Conservation (phyloP, 2,329 filamentous ascomycete species). For the Periconia macrospinosa region DNA sequence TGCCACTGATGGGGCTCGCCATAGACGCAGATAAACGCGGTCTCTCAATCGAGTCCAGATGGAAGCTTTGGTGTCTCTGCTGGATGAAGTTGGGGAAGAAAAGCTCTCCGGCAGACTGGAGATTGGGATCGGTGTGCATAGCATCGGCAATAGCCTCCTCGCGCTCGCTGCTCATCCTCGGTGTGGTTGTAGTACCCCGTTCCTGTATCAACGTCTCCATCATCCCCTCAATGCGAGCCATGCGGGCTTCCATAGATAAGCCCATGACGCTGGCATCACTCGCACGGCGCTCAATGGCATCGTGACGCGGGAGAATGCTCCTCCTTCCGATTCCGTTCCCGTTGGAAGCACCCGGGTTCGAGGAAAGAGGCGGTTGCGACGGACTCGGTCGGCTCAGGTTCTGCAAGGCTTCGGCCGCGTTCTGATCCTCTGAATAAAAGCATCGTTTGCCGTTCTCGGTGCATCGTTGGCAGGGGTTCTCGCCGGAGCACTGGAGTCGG, state of each 20-base stretch:
- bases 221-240: slow-evolving; percentile 39
- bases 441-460: slow-evolving; percentile 37
- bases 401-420: slow-evolving; percentile 40
- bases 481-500: slow-evolving; percentile 31
- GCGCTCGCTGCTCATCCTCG: slow-evolving; percentile 29
- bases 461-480: slow-evolving; percentile 40
- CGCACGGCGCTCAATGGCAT: slow-evolving; percentile 21
- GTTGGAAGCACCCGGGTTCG: slow-evolving; percentile 6
- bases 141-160: slow-evolving; percentile 22
- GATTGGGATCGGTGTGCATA: slow-evolving; percentile 17
- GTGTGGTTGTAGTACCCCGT: slow-evolving; percentile 23
- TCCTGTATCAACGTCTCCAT: slow-evolving; percentile 39
- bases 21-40: slow-evolving; percentile 6
- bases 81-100: slow-evolving; percentile 24
- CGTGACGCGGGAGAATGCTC: slow-evolving; percentile 23
- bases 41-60: slow-evolving; percentile 12
- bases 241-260: slow-evolving; percentile 36
- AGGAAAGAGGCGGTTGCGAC: slow-evolving; percentile 14
- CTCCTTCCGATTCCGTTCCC: slow-evolving; percentile 18
- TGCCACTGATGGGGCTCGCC: slow-evolving; percentile 6
- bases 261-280: slow-evolving; percentile 31
- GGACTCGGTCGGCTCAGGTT: slow-evolving; percentile 39
- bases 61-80: slow-evolving; percentile 16
- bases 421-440: slow-evolving; percentile 43
- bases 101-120: slow-evolving; percentile 24